A percentile compares a stretch with the other conserved stretches of the same genome.
These are phyloP conservation scores for Williopsis jadinii DNA, from an alignment of 1,139 yeast species.

Conservation along the genomic window DNA sequence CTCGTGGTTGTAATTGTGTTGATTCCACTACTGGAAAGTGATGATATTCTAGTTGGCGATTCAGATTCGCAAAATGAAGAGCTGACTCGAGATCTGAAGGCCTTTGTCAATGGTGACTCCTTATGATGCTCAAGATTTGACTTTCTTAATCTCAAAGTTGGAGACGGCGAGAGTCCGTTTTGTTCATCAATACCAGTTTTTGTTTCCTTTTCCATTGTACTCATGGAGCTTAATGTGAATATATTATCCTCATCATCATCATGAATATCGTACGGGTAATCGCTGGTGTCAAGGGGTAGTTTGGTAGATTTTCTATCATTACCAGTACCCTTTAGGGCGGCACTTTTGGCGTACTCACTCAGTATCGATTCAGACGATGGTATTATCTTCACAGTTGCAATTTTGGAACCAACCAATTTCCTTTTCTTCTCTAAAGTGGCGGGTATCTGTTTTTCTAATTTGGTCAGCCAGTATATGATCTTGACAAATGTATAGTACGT, in stretches of 20 bases:
- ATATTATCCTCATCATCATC: slow-evolving; percentile 9
- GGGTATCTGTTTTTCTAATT: slow-evolving; percentile 7
- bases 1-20: neutral
- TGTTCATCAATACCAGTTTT: neutral
- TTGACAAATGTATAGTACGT: slow-evolving; percentile 15
- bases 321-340: neutral
- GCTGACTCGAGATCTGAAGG: slow-evolving; percentile 14
- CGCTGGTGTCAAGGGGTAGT: no score
- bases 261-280: no score
- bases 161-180: neutral
- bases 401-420: neutral
- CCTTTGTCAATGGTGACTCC: slow-evolving; percentile 11
- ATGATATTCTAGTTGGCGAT: neutral
- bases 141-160: neutral
- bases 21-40: neutral
- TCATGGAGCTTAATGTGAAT: slow-evolving; percentile 3
- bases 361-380: neutral
- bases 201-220: neutral
- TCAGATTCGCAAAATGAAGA: slow-evolving; percentile 3
- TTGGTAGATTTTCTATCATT: no score
- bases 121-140: neutral
- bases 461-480: slow-evolving; percentile 17
- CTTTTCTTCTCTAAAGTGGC: no score
- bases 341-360: neutral
- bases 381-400: neutral